Evolutionary conservation across 768 basidiomycete species (phyloP).

Genomic region (Pleurotus platypus): DNA sequence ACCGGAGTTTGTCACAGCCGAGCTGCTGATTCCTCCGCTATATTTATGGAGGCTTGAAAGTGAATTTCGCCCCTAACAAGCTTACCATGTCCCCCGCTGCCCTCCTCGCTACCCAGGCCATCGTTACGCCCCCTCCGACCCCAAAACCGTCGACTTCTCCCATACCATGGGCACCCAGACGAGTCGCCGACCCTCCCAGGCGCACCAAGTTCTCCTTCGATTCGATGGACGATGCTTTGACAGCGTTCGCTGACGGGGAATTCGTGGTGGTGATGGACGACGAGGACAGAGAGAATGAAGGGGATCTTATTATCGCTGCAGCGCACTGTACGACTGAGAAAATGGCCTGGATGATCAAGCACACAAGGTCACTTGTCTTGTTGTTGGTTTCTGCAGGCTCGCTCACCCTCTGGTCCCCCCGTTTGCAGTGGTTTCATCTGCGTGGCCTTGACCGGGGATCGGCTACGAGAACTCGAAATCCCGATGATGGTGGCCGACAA

Average conservation of each 20-base stretch:
- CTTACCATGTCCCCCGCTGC: conserved; percentile 10
- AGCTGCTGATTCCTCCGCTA: not conserved
- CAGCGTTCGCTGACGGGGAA: conserved; percentile 74
- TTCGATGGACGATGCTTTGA: conserved; percentile 73
- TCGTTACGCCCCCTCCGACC: conserved; percentile 9
- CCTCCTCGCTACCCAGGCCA: not conserved
- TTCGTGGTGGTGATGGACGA: conserved; percentile 99
- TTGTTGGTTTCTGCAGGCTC: not conserved
- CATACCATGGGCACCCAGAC: conserved; percentile 31
- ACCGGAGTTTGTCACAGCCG: conserved; percentile 3
- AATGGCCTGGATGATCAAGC: conserved; percentile 99
- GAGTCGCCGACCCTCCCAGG: conserved; percentile 20
- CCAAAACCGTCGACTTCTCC: conserved; percentile 17
- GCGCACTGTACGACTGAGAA: conserved; percentile 85
- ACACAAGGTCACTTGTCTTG: conserved; percentile 69
- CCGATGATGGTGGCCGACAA: conserved; percentile 95
- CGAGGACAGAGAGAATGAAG: conserved; percentile 93
- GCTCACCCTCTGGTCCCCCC: not conserved
- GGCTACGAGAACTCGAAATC: conserved; percentile 74
- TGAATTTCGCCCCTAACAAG: not conserved
- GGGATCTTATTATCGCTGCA: conserved; percentile 90
- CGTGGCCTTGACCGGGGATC: conserved; percentile 71
- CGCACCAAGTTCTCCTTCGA: conserved; percentile 67
- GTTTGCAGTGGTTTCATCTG: conserved; percentile 86
- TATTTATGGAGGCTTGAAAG: too few relatives aligned